Evolutionary conservation across 495 filamentous ascomycete genomes (phyloP).

Genomic region (Aspergillus asperescens): DNA sequence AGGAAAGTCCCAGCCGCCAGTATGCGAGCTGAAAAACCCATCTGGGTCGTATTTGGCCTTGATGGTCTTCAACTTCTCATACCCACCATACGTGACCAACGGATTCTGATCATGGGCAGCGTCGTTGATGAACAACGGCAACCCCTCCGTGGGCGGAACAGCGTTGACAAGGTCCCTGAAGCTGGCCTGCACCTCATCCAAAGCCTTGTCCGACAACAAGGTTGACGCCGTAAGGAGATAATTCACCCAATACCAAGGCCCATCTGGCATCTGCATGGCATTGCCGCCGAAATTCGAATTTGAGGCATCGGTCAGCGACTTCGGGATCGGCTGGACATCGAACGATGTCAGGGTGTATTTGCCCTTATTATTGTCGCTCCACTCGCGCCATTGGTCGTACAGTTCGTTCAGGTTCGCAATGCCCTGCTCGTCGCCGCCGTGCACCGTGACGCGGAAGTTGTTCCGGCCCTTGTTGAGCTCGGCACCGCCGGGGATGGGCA

Average conservation of each 20-base stretch:
- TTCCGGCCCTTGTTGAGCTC: slow-evolving; percentile 7
- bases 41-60: slow-evolving; percentile 6
- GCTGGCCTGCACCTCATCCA: not conserved
- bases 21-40: slow-evolving; percentile 1
- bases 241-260: slow-evolving; percentile 10
- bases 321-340: slow-evolving; percentile 10
- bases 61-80: slow-evolving; percentile 9
- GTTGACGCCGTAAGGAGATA: slow-evolving; percentile 13
- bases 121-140: slow-evolving; percentile 13
- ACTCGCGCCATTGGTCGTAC: slow-evolving; percentile 5
- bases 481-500: slow-evolving; percentile 8
- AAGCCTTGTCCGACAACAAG: not conserved
- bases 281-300: slow-evolving; percentile 4
- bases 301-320: slow-evolving; percentile 6
- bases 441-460: slow-evolving; percentile 7
- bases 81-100: slow-evolving; percentile 7
- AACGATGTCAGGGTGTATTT: not conserved
- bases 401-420: not conserved
- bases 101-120: slow-evolving; percentile 7
- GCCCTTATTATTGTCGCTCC: slow-evolving; percentile 5
- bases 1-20: slow-evolving; percentile 9
- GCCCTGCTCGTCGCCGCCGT: not conserved
- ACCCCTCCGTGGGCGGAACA: not conserved
- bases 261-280: slow-evolving; percentile 11
- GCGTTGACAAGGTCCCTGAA: slow-evolving; percentile 2